Base-by-base conservation (phyloP, 352 stramenopile genomes). In the Pythium graminicola region DNA sequence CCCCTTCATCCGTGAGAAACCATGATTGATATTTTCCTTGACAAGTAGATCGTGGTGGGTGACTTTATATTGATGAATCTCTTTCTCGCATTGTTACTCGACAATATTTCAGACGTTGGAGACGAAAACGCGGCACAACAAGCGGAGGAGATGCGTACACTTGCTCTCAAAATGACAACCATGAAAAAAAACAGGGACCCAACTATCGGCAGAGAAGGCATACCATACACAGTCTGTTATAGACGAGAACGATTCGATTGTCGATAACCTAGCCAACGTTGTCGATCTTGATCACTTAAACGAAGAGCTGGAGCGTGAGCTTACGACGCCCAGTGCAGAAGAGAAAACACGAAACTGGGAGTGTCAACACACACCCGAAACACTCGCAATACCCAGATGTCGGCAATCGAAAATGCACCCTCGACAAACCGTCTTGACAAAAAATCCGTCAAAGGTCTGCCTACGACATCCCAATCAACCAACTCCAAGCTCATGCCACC, bases 1-100 rank as follows among this genome's bases (percentile, higher is more conserved):
- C n/a, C n/a, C n/a, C n/a, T n/a, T n/a, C n/a, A n/a, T n/a, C n/a
- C n/a, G n/a, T n/a, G n/a, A n/a, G n/a, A n/a, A n/a, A n/a, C n/a
- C n/a, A n/a, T n/a, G n/a, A n/a, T n/a, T n/a, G n/a, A n/a, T n/a
- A n/a, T n/a, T n/a, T n/a, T n/a, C n/a, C n/a, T n/a, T n/a, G n/a
- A n/a, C n/a, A n/a, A n/a, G 58, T 96, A 35, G 17, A 65, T 97
- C 29, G 65, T 97, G 26, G 33, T 58, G 11, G 50, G 50, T 5
- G 50, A 89, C 16, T 96, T 96, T 60, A 89, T 96, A 28, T 69
- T 96, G 32, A 62, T 98, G 13, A 97, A 96, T 57, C 62, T 98
- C 13, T 97, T 97, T 52, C 69, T 97, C 1, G 89, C 88, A 1
- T 96, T 98, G 50, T 66, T 97, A 32, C 70, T 98, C 4, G 73